Percentiles rank a stretch among this genome's conserved stretches.
phyloP scores from a whole-genome alignment of 257 asterid genomes.

The Verbascum thapsus region DNA sequence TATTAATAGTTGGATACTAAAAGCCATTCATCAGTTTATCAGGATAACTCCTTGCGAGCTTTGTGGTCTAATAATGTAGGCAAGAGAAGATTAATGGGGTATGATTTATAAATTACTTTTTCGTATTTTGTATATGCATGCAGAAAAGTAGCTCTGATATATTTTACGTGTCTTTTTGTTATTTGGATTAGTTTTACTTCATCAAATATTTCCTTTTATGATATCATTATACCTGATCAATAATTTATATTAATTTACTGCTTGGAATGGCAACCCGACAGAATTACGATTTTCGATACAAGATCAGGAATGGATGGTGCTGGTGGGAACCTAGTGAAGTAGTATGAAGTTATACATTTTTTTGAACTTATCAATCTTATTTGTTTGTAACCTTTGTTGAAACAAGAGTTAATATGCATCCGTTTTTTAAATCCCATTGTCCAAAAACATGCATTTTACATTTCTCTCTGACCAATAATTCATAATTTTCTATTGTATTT shows the following conservation, averaged over 20 bases:
- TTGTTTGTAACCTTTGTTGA: too few relatives aligned
- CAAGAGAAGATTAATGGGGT: slow-evolving; percentile 59
- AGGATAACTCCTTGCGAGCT: slow-evolving; percentile 89
- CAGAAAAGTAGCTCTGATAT: not conserved
- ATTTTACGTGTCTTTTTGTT: not conserved
- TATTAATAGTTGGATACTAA: slow-evolving; percentile 18
- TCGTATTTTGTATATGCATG: too few relatives aligned
- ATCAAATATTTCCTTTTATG: not conserved
- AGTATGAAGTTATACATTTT: slow-evolving; percentile 43
- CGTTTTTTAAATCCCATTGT: slow-evolving; percentile 2
- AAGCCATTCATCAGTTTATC: slow-evolving; percentile 23
- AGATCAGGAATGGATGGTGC: slow-evolving; percentile 89
- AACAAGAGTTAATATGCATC: too few relatives aligned
- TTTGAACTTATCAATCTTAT: too few relatives aligned
- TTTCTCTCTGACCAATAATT: not conserved
- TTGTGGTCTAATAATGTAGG: slow-evolving; percentile 52
- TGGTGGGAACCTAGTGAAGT: slow-evolving; percentile 58
- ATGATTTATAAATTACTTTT: too few relatives aligned
- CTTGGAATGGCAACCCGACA: slow-evolving; percentile 34
- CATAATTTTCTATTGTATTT: too few relatives aligned
- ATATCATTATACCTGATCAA: slow-evolving; percentile 18
- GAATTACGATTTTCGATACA: slow-evolving; percentile 57
- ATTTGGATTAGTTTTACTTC: not conserved
- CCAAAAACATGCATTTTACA: not conserved
- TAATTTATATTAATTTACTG: slow-evolving; percentile 44